Base-by-base conservation (phyloP, 169 alveolate genomes). In the Nephromyces sp. region DNA sequence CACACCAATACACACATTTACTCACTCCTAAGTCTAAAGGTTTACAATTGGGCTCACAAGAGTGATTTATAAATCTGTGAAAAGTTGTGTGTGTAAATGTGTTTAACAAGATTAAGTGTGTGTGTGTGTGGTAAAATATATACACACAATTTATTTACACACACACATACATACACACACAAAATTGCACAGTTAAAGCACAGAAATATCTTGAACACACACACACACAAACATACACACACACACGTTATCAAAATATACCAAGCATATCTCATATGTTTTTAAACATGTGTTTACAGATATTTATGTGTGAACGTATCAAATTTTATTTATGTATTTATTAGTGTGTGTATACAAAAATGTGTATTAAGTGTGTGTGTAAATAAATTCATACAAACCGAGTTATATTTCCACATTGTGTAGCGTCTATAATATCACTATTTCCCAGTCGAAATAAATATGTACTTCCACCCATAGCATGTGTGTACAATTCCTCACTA, bases 401-500 rank as follows among this genome's bases (percentile, higher is more conserved):
- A 34, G 68, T 43, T 30, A 33, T 30, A 25, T 52, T 32, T 33
- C 77, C 77, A 29, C 75, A 71, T 3, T 61, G 69, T 1, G 82
- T 73, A 25, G 77, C 78, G 63, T 79, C 76, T 22, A 66, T 66
- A 30, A 73, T 72, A 25, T 65, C 43, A 79, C 81, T 78, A 68
- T 64, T 71, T 51, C 61, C 72, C 25, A 72, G 71, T 65, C 63
- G 68, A 35, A 61, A 53, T 52, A 68, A 51, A 43, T 70, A 53
- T 6, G 66, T 68, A 51, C 52, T 61, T 4, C 82, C 66, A 24
- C 77, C 83, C 73, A 78, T 73, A 62, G 77, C 74, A 70, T 73
- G 72, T 53, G 75, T 71, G 68, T 75, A 82, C 53, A 66, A 81
- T 70, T 34, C 33, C 31, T 68, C 72, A 34, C 82, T 52, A 74